Evolutionary conservation across 2,329 filamentous ascomycete genomes (phyloP), one percentile per base, ranked within the genome.

Genomic region (Elsinoe perseae): DNA sequence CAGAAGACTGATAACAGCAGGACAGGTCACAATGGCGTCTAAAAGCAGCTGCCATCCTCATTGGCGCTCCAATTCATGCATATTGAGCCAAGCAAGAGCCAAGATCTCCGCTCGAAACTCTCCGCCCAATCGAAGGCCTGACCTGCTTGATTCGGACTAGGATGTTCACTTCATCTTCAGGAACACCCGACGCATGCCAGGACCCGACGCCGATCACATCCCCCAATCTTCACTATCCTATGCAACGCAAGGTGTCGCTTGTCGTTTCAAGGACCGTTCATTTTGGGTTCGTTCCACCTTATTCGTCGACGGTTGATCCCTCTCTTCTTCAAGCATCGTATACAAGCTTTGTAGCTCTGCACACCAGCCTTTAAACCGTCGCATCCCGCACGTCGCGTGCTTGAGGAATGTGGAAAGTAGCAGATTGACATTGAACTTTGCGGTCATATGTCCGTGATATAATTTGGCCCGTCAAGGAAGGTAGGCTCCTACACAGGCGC

Each of bases 161-260:
- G 21, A 36, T 36, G 30, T 20, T 8, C 3, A n/a, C 48, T 52
- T 34, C 48, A 52, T 52, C 28, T 52, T 52, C 48, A 52, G 48
- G 48, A 52, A 52, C 48, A 52, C 48, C 48, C 48, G 48, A 38
- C 48, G 48, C 48, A 38, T 34, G 48, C 48, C 48, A 32, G 30
- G 23, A 28, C 30, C 28, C 48, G 28, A 52, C 28, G 48, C 38
- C 48, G 48, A 52, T 52, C 48, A 28, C 21, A 10, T 30, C 23
- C 44, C 23, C 27, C 25, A 30, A 16, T 32, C 14, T 32, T 36
- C 12, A 18, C 18, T 18, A 4, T 43, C 12, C n/a, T 23, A n/a
- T 14, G 40, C 20, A 44, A 44, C n/a, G 23, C 44, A 50, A 50
- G 44, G 14, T 20, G 44, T 50, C 25, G 23, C 14, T 50, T 50